Percentiles rank a stretch among this genome's conserved stretches.
Evolutionary conservation across 306 rosid species (phyloP).

Genomic region (Argentina anserina): DNA sequence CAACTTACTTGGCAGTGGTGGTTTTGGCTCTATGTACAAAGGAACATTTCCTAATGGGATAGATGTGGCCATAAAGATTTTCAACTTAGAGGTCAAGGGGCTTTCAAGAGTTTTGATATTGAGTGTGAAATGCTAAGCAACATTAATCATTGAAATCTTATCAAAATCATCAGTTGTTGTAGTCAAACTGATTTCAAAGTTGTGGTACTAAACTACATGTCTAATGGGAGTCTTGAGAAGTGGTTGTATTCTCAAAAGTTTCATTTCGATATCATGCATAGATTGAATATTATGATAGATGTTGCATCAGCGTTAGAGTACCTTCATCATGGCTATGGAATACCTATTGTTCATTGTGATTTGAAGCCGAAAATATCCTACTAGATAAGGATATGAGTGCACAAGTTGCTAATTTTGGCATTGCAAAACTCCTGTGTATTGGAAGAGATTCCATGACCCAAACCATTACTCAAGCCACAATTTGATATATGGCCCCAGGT

Average conservation of each 20-base stretch:
- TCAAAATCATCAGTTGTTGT: conserved; percentile 1
- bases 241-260: conserved; percentile 5
- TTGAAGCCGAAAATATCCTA: too few relatives aligned
- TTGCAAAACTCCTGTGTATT: too few relatives aligned
- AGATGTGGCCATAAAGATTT: conserved; percentile 23
- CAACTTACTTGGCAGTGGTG: conserved; percentile 14
- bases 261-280: conserved; percentile 5
- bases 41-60: conserved; percentile 17
- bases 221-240: conserved; percentile 24
- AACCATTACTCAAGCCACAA: too few relatives aligned
- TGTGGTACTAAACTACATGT: conserved; percentile 16
- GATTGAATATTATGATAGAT: conserved; percentile 10
- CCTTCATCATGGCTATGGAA: too few relatives aligned
- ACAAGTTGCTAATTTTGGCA: too few relatives aligned
- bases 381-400: too few relatives aligned
- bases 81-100: conserved; percentile 8
- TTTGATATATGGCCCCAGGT: too few relatives aligned
- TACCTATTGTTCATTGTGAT: too few relatives aligned
- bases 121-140: conserved; percentile 4
- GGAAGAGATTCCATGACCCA: too few relatives aligned
- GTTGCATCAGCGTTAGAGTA: too few relatives aligned
- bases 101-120: conserved; percentile 1
- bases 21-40: conserved; percentile 10
- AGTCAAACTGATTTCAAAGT: too few relatives aligned
- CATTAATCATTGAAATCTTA: conserved; percentile 18